Evolutionary conservation across 2,329 filamentous ascomycete species (phyloP).

Genomic region (Paraconiothyrium brasiliense): DNA sequence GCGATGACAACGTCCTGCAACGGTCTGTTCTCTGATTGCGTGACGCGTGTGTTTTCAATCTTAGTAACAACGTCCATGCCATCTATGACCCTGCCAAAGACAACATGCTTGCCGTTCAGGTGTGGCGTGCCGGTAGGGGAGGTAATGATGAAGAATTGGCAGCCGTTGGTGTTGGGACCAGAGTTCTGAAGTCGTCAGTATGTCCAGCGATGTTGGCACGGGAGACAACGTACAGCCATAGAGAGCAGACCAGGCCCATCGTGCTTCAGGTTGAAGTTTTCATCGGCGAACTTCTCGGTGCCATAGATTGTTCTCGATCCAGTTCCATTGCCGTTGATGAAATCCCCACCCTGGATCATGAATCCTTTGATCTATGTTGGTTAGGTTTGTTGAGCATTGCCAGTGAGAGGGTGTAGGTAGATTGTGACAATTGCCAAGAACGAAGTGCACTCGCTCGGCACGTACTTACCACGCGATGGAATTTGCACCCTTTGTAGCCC

Average conservation of each 20-base stretch:
- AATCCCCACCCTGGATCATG: conserved; percentile 98
- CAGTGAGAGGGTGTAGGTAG: background rate
- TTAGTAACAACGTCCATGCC: conserved; percentile 92
- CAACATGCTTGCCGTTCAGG: conserved; percentile 91
- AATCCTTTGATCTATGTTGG: conserved; percentile 82
- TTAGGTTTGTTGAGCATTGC: conserved; percentile 22
- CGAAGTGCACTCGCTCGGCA: background rate
- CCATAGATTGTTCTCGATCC: conserved; percentile 91
- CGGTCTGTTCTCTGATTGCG: conserved; percentile 77
- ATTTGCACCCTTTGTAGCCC: conserved; percentile 83
- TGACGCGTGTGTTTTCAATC: conserved; percentile 82
- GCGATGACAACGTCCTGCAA: conserved; percentile 84
- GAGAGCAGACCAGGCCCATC: conserved; percentile 81
- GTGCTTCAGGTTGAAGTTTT: conserved; percentile 86
- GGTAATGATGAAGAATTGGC: conserved; percentile 97
- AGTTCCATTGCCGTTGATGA: conserved; percentile 90
- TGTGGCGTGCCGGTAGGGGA: conserved; percentile 77
- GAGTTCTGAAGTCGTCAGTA: conserved; percentile 70
- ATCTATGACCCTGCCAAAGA: conserved; percentile 89
- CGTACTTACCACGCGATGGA: conserved; percentile 20
- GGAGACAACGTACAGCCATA: conserved; percentile 78
- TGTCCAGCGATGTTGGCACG: background rate
- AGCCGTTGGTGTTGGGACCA: conserved; percentile 91
- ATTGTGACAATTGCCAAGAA: background rate
- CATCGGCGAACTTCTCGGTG: conserved; percentile 83